Conservation (phyloP, 1,284 basidiomycete genomes). For the Trichosporon sp. region DNA sequence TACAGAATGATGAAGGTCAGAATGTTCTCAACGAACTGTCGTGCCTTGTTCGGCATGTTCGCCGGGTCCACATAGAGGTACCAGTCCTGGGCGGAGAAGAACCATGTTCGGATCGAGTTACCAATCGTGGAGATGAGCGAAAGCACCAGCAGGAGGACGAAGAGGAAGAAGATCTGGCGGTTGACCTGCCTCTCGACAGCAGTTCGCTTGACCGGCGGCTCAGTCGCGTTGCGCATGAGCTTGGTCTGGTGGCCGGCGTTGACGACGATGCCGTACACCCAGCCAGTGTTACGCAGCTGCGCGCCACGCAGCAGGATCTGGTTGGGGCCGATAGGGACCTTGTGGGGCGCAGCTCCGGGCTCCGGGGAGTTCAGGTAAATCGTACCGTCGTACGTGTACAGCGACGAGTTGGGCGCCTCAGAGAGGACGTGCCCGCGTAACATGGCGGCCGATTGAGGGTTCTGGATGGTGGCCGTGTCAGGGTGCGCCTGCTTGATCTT, state of each 20-base stretch:
- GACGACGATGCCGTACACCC: conserved; percentile 90
- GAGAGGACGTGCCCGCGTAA: conserved; percentile 81
- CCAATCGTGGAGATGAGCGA: conserved; percentile 91
- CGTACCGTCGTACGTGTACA: conserved; percentile 88
- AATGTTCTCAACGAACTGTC: conserved; percentile 83
- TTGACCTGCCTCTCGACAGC: conserved; percentile 96
- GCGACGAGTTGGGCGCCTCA: conserved; percentile 94
- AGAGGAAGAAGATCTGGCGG: conserved; percentile 92
- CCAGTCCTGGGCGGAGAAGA: conserved; percentile 77
- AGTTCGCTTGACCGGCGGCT: conserved; percentile 93
- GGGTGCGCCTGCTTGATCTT: conserved; percentile 97
- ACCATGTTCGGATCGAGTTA: conserved; percentile 82
- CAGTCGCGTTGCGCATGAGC: conserved; percentile 90
- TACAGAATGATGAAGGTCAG: conserved; percentile 98
- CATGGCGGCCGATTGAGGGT: conserved; percentile 67
- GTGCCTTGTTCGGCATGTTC: conserved; percentile 54
- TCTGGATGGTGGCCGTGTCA: conserved; percentile 71
- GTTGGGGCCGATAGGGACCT: conserved; percentile 88
- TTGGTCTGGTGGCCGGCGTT: conserved; percentile 99
- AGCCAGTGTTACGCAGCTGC: conserved; percentile 92
- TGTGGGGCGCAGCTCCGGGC: conserved; percentile 54
- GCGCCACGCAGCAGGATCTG: conserved; percentile 91
- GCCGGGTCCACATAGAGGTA: conserved; percentile 58
- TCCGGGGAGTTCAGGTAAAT: conserved; percentile 58
- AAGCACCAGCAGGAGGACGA: conserved; percentile 77